A percentile compares a stretch with the other conserved stretches of the same genome.
Conservation (phyloP, 768 basidiomycete genomes). For the Hydnomerulius pinastri region DNA sequence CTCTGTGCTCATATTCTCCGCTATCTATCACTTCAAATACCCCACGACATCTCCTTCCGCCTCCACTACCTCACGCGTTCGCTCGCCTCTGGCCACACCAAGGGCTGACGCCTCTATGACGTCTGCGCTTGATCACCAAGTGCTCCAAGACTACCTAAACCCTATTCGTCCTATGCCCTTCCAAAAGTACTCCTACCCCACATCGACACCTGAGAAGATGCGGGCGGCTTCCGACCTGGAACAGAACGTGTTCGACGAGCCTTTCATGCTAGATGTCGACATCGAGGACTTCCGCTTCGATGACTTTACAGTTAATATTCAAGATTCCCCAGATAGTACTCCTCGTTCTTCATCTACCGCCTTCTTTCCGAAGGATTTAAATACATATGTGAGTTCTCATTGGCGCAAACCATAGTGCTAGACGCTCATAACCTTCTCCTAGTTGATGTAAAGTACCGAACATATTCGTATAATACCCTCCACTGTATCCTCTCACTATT, state of each 20-base stretch:
- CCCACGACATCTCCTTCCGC: constrained; percentile 11
- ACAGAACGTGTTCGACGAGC: constrained; percentile 29
- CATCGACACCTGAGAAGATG: not conserved
- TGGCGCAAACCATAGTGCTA: not conserved
- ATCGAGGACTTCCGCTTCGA: constrained; percentile 29
- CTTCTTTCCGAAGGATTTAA: constrained; percentile 32
- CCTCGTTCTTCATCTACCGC: constrained; percentile 24
- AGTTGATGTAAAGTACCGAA: constrained; percentile 23
- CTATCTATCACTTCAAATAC: constrained; percentile 59
- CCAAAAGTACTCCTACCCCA: not conserved
- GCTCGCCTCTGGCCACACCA: constrained; percentile 13
- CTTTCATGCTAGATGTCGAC: constrained; percentile 32
- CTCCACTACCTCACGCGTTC: constrained; percentile 9
- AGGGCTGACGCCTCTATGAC: constrained; percentile 14
- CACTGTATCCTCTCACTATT: not conserved
- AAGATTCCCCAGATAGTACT: constrained; percentile 17
- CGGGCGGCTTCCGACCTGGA: constrained; percentile 8
- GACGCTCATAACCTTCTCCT: constrained; percentile 11
- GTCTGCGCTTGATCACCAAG: constrained; percentile 11
- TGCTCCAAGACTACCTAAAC: constrained; percentile 1
- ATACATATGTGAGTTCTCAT: constrained; percentile 35
- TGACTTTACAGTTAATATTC: constrained; percentile 16
- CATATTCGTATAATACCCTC: not conserved
- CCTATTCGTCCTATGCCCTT: constrained; percentile 7
- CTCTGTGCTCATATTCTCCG: constrained; percentile 49